phyloP scores from a whole-genome alignment of 2,329 filamentous ascomycete species.

The Colletotrichum ledebouriae region DNA sequence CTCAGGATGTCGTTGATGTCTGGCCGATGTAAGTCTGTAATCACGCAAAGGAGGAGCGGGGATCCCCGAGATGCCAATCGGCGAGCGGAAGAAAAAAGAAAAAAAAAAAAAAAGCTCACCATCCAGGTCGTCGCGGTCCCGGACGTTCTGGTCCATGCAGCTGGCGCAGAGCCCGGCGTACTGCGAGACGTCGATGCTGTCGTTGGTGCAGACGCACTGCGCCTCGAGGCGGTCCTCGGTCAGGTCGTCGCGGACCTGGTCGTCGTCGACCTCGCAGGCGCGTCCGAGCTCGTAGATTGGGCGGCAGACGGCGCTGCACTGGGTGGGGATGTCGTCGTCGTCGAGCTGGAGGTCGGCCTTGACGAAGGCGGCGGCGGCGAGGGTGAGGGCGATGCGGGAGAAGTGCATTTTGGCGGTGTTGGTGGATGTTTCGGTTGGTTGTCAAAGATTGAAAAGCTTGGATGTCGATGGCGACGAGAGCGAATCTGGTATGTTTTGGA shows the following conservation, averaged over 20 bases:
- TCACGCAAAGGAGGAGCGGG: not conserved
- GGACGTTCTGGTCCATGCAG: conserved; percentile 43
- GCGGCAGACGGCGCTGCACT: conserved; percentile 43
- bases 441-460: not conserved
- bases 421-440: not conserved
- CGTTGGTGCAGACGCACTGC: conserved; percentile 58
- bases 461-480: not conserved
- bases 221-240: conserved; percentile 54
- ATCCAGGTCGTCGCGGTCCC: conserved; percentile 42
- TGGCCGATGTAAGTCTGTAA: not conserved
- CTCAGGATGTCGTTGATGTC: conserved; percentile 44
- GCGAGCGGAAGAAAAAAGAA: not conserved
- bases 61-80: too few species aligned
- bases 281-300: conserved; percentile 41
- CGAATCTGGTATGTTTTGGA: not conserved
- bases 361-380: conserved; percentile 38
- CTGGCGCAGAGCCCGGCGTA: conserved; percentile 50
- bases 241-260: conserved; percentile 48
- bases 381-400: conserved; percentile 36
- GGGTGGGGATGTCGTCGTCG: conserved; percentile 43
- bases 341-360: conserved; percentile 42
- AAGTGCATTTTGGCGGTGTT: conserved; percentile 41
- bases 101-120: conserved; percentile 30
- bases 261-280: conserved; percentile 43
- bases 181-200: conserved; percentile 54